phyloP scores from a whole-genome alignment of 2,329 filamentous ascomycete species.

The Neonectria ditissima region DNA sequence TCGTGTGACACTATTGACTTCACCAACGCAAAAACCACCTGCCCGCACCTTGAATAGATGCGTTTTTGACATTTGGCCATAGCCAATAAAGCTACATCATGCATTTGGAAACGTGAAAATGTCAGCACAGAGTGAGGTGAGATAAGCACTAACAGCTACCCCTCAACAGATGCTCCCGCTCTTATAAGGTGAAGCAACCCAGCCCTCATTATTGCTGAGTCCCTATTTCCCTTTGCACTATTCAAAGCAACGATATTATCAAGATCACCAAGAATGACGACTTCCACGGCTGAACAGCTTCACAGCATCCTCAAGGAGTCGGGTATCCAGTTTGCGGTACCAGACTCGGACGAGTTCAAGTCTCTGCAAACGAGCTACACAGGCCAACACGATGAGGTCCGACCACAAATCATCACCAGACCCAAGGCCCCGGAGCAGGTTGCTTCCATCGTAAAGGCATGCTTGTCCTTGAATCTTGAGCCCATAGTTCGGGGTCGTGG shows the following conservation, averaged over 20 bases:
- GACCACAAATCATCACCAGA: not conserved
- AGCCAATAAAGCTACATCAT: not conserved
- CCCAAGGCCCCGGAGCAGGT: not conserved
- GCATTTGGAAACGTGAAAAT: not conserved
- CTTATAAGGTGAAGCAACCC: not conserved
- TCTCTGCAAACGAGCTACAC: not conserved
- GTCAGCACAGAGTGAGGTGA: not conserved
- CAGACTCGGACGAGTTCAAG: not conserved
- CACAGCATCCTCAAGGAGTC: not conserved
- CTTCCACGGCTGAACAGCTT: not conserved
- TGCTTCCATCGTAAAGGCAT: not conserved
- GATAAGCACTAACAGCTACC: not conserved
- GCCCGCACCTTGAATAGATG: too few species aligned
- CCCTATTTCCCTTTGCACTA: not conserved
- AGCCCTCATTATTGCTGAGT: not conserved
- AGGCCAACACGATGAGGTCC: not conserved
- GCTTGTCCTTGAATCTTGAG: not conserved
- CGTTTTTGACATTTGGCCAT: not conserved
- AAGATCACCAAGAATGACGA: not conserved
- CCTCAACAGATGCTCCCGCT: not conserved
- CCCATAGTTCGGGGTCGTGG: not conserved
- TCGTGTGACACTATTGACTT: too few species aligned
- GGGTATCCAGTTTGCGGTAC: not conserved
- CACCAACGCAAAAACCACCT: too few species aligned
- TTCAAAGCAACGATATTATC: not conserved